Percentiles rank a stretch among this genome's conserved stretches.
Conservation (phyloP, 1,284 basidiomycete species). For the Apiotrichum sp. region DNA sequence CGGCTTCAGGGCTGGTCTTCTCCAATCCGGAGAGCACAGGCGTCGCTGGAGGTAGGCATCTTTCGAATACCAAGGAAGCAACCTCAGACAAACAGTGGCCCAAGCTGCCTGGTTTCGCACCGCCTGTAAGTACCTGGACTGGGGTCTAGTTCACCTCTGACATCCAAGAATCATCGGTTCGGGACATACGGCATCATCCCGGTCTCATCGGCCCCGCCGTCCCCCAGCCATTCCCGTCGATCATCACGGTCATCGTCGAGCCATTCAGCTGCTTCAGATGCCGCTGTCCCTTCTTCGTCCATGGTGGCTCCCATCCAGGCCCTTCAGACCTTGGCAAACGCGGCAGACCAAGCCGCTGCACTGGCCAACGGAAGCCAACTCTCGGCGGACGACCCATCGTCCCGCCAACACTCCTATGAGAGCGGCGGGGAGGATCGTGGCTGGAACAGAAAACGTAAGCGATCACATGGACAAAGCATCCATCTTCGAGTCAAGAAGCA, state of each 20-base stretch:
- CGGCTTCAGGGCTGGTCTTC: neutral
- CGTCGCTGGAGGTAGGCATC: neutral
- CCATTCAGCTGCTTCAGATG: slow-evolving; percentile 77
- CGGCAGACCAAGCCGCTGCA: slow-evolving; percentile 77
- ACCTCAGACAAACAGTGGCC: slow-evolving; percentile 54
- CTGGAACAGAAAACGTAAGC: slow-evolving; percentile 25
- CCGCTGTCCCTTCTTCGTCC: slow-evolving; percentile 15
- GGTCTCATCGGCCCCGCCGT: slow-evolving; percentile 60
- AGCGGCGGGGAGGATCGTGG: slow-evolving; percentile 9
- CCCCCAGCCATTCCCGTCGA: slow-evolving; percentile 32
- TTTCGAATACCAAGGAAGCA: neutral
- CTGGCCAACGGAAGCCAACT: slow-evolving; percentile 18
- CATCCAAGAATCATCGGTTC: slow-evolving; percentile 69
- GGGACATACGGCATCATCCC: slow-evolving; percentile 74
- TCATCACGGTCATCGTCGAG: slow-evolving; percentile 56
- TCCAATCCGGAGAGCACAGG: neutral
- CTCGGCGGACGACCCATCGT: neutral
- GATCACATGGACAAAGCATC: neutral
- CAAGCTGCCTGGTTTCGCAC: slow-evolving; percentile 78
- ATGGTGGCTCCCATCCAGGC: slow-evolving; percentile 89
- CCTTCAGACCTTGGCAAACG: slow-evolving; percentile 82
- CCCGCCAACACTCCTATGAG: neutral
- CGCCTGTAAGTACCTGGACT: slow-evolving; percentile 55
- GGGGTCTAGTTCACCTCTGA: slow-evolving; percentile 15
- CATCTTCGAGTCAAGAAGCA: slow-evolving; percentile 69